These are phyloP conservation scores for Aspergillus piperis DNA, from an alignment of 2,329 filamentous ascomycete genomes.

Conservation along the genomic window DNA sequence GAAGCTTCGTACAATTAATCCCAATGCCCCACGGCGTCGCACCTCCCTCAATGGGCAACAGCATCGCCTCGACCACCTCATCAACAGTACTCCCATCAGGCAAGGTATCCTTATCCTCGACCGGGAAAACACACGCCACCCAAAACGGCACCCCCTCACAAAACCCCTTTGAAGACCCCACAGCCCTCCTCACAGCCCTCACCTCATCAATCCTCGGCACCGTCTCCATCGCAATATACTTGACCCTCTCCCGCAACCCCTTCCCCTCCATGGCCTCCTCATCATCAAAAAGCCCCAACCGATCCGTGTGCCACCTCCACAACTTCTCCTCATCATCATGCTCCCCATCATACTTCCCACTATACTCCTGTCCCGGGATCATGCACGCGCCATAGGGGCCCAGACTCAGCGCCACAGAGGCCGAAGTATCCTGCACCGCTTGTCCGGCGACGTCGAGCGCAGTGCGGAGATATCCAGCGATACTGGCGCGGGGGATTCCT, in stretches of 20 bases:
- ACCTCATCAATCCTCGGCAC: constrained; percentile 65
- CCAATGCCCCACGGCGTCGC: constrained; percentile 62
- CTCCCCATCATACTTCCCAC: constrained; percentile 58
- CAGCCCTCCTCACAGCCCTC: constrained; percentile 51
- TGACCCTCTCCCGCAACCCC: constrained; percentile 38
- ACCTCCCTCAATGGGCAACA: constrained; percentile 25
- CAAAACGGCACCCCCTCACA: constrained; percentile 51
- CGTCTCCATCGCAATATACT: constrained; percentile 66
- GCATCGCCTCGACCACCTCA: constrained; percentile 45
- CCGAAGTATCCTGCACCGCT: constrained; percentile 26
- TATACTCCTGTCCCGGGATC: constrained; percentile 67
- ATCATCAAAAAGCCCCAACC: constrained; percentile 54
- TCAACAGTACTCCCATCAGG: constrained; percentile 58
- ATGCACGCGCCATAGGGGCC: constrained; percentile 70
- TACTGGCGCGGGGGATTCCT: constrained; percentile 46
- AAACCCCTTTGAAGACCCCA: background rate
- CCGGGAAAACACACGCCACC: constrained; percentile 65
- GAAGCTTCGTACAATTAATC: constrained; percentile 62
- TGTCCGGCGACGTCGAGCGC: constrained; percentile 41
- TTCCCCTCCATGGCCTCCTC: constrained; percentile 35
- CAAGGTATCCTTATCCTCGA: constrained; percentile 50
- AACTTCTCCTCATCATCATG: constrained; percentile 51
- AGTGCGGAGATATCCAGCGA: constrained; percentile 46
- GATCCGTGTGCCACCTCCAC: constrained; percentile 58
- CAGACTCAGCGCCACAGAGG: constrained; percentile 56